Evolutionary conservation across 148 eudicot genomes (phyloP).

Genomic region (Camellia lanceoleosa): DNA sequence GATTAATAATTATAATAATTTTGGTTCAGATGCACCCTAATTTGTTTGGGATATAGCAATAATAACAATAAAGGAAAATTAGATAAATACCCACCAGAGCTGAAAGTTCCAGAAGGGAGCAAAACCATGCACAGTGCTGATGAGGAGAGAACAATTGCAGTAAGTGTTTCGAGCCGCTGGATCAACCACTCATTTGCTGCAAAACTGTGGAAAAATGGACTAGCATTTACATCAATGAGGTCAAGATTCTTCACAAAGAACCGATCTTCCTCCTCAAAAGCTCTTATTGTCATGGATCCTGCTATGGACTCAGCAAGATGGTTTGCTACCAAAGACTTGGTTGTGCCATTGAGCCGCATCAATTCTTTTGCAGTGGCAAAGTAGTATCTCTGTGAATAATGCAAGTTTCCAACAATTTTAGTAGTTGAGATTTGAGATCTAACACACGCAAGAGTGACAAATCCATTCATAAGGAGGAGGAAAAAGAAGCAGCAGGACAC

Average conservation of each 20-base stretch:
- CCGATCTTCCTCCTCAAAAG: slow-evolving; percentile 75
- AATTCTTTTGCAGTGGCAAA: slow-evolving; percentile 72
- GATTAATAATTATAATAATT: too few species aligned
- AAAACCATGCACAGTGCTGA: slow-evolving; percentile 82
- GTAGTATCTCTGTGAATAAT: slow-evolving; percentile 59
- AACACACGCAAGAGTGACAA: background rate
- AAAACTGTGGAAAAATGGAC: slow-evolving; percentile 74
- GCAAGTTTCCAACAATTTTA: background rate
- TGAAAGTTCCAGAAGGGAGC: slow-evolving; percentile 81
- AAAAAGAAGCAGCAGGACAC: background rate
- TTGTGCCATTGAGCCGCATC: slow-evolving; percentile 91
- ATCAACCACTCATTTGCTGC: slow-evolving; percentile 86
- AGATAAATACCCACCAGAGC: slow-evolving; percentile 49
- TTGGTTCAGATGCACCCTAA: too few species aligned
- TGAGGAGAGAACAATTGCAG: slow-evolving; percentile 69
- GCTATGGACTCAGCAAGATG: slow-evolving; percentile 82
- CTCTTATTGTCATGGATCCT: slow-evolving; percentile 77
- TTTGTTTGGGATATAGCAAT: background rate
- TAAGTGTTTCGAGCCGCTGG: slow-evolving; percentile 69
- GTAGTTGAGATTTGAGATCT: background rate
- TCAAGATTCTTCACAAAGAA: slow-evolving; percentile 69
- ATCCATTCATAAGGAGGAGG: background rate
- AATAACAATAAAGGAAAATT: background rate
- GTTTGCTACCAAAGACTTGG: slow-evolving; percentile 79
- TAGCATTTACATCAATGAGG: slow-evolving; percentile 69